Conservation (phyloP, 257 asterid species). For the Solanum okadae region DNA sequence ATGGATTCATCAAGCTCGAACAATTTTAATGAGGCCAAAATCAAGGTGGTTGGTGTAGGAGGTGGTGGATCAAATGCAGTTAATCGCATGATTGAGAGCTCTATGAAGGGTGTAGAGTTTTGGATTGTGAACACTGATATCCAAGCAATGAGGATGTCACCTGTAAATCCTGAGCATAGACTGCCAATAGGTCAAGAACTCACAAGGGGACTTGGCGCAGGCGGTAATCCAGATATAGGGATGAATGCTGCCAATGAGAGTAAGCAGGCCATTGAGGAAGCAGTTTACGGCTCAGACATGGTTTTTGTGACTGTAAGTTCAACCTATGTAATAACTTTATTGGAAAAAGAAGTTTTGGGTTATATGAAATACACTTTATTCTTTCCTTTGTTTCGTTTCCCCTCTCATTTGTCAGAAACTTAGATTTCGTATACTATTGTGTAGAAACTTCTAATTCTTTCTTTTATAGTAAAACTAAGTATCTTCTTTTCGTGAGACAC, state of each 20-base stretch:
- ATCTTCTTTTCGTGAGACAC: not conserved
- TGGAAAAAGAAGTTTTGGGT: not conserved
- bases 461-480: not conserved
- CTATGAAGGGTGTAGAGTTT: slow-evolving; percentile 90
- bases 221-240: slow-evolving; percentile 95
- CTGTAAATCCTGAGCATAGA: slow-evolving; percentile 56
- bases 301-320: slow-evolving; percentile 43
- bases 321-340: not conserved
- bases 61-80: slow-evolving; percentile 99
- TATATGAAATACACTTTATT: not conserved
- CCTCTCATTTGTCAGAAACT: not conserved
- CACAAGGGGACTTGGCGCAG: slow-evolving; percentile 97
- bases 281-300: slow-evolving; percentile 54
- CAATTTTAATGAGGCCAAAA: slow-evolving; percentile 69
- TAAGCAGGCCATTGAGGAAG: slow-evolving; percentile 69
- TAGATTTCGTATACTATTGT: not conserved
- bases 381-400: not conserved
- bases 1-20: slow-evolving; percentile 32
- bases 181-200: slow-evolving; percentile 88
- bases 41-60: slow-evolving; percentile 94
- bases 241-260: slow-evolving; percentile 90
- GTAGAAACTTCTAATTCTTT: not conserved
- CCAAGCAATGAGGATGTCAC: slow-evolving; percentile 89
- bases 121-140: slow-evolving; percentile 94
- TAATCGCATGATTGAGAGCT: slow-evolving; percentile 90